Evolutionary conservation across 306 rosid genomes (phyloP), one percentile per base, ranked within the genome.

Genomic region (Cucurbita moschata): DNA sequence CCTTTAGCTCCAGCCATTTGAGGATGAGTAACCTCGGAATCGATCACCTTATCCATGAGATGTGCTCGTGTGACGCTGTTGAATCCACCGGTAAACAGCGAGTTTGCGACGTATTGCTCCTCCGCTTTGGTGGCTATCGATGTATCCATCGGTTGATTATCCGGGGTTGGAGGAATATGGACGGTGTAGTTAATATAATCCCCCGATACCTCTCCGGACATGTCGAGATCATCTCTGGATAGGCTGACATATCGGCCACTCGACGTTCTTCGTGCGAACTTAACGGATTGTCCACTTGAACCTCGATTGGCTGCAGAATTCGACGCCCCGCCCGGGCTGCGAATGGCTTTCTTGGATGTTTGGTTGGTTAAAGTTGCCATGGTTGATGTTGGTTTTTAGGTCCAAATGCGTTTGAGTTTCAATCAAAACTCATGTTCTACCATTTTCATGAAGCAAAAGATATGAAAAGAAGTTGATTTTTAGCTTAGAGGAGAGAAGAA

Each of bases 1-100:
- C 96, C 98, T 77, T 86, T 92, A 65, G 98, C 81, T 8, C 98
- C 98, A 0, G 98, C 98, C 96, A 92, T 92, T 57, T 92, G 98
- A 50, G 98, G 96, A 78, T 92, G 96, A 49, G 67, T 83, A 0
- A 92, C 98, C 75, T 88, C 93, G 0, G 98, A 88, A 63, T 92
- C 96, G 4, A 92, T 92, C 5, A 90, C 98, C 82, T 88, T 92
- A 66, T 92, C 98, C 98, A 92, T 92, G 13, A 92, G 77, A 81
- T 90, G 98, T 0, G 98, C 96, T 21, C 96, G 81, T 0, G 98
- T 92, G 0, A 90, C 93, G 67, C 98, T 92, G 6, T 92, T 90
- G 90, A 90, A 92, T 57, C 98, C 98, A 0, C 96, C 96, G 0
- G 98, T 92, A 42, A 92, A 92, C 16, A 92, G 80, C 1, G 98